phyloP scores from a whole-genome alignment of 768 basidiomycete genomes.

The Ramaria rubella region DNA sequence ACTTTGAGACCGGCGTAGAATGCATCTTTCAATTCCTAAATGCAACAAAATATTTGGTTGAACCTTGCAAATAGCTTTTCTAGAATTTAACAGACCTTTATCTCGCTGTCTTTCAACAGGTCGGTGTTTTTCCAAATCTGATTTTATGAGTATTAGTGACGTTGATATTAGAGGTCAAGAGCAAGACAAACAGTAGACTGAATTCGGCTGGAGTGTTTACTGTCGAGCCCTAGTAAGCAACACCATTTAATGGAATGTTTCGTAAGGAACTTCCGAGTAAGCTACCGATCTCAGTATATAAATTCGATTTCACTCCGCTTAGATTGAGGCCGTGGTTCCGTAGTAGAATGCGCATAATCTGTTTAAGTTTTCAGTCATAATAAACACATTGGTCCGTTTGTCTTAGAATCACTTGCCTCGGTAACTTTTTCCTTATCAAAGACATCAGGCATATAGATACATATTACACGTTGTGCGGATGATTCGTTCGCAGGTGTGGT shows the following conservation, averaged over 20 bases:
- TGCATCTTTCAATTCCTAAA: slow-evolving; percentile 55
- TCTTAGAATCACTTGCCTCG: slow-evolving; percentile 37
- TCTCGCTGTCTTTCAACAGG: slow-evolving; percentile 52
- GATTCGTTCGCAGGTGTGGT: slow-evolving; percentile 47
- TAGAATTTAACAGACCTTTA: slow-evolving; percentile 40
- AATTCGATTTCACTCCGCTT: slow-evolving; percentile 63
- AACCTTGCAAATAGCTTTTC: not conserved
- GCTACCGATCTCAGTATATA: slow-evolving; percentile 58
- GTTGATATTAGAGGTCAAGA: slow-evolving; percentile 2
- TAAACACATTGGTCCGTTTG: too few species aligned
- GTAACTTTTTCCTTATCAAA: slow-evolving; percentile 56
- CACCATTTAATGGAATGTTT: not conserved
- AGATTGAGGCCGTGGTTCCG: slow-evolving; percentile 59
- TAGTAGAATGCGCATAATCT: slow-evolving; percentile 67
- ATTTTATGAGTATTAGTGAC: not conserved
- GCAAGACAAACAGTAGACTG: slow-evolving; percentile 50
- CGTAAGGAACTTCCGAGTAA: not conserved
- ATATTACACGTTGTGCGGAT: slow-evolving; percentile 58
- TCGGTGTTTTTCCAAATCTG: slow-evolving; percentile 66
- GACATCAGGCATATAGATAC: slow-evolving; percentile 65
- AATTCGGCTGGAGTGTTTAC: slow-evolving; percentile 70
- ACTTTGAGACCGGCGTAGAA: slow-evolving; percentile 44
- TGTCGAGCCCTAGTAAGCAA: slow-evolving; percentile 50
- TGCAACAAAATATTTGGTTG: not conserved
- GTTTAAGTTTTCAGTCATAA: too few species aligned